A percentile compares a stretch with the other conserved stretches of the same genome.
Conservation (phyloP, 176 grass and related monocot genomes). For the Sorghum bicolor region DNA sequence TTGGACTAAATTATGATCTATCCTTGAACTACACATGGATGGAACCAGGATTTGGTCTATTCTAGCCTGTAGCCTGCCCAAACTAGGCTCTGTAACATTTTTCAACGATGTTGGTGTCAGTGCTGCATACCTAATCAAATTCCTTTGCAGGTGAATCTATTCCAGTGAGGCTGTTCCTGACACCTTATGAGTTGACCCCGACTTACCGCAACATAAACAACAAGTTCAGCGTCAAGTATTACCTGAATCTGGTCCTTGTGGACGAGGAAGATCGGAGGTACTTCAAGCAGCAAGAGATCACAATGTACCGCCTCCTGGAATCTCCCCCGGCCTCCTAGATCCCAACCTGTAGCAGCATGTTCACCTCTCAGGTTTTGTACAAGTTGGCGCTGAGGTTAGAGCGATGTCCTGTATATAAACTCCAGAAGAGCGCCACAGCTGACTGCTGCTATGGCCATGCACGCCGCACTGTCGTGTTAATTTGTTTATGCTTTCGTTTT, state of each 20-base stretch:
- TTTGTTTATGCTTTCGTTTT: not conserved
- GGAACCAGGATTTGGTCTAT: not conserved
- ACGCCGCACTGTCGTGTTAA: not conserved
- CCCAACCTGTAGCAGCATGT: not conserved
- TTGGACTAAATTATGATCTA: not conserved
- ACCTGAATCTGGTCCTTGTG: conserved; percentile 89
- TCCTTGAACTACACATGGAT: not conserved
- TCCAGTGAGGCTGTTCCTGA: conserved; percentile 85
- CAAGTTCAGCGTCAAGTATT: conserved; percentile 93
- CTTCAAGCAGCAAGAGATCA: conserved; percentile 95
- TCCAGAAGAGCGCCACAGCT: not conserved
- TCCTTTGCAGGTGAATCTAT: conserved; percentile 46
- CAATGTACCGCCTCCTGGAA: conserved; percentile 53
- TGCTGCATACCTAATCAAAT: not conserved
- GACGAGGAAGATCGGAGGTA: conserved; percentile 93
- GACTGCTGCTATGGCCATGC: not conserved
- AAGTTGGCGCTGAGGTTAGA: conserved; percentile 17
- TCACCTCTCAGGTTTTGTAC: conserved; percentile 16
- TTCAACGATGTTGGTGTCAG: not conserved
- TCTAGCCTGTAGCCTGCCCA: not conserved
- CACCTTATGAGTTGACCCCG: conserved; percentile 41
- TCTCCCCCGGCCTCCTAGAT: conserved; percentile 34
- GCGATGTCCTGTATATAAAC: conserved; percentile 35
- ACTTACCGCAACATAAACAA: conserved; percentile 83
- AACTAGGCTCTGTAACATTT: not conserved